phyloP scores from a whole-genome alignment of 768 basidiomycete genomes.

The Xanthoconium stramineum region DNA sequence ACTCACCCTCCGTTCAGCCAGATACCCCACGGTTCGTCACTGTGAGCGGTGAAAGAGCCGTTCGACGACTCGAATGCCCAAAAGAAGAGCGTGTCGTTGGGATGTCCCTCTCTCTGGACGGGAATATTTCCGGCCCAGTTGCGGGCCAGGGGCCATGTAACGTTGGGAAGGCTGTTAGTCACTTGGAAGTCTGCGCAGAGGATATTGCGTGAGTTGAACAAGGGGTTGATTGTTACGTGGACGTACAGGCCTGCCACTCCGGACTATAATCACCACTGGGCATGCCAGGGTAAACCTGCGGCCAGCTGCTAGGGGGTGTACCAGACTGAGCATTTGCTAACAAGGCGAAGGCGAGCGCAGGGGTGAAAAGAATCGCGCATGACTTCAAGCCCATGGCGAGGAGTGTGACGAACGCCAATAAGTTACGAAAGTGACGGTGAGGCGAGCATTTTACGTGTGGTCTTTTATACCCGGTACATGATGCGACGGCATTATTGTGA shows the following conservation, averaged over 20 bases:
- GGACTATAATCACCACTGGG: slow-evolving; percentile 47
- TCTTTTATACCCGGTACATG: slow-evolving; percentile 7
- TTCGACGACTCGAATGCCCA: slow-evolving; percentile 55
- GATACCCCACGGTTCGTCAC: slow-evolving; percentile 63
- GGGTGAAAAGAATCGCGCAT: slow-evolving; percentile 5
- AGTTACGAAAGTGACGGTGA: slow-evolving; percentile 3
- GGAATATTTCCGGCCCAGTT: slow-evolving; percentile 64
- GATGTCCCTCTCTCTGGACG: slow-evolving; percentile 56
- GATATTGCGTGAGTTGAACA: neutral
- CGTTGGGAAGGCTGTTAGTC: slow-evolving; percentile 52
- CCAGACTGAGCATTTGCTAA: slow-evolving; percentile 23
- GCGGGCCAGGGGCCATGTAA: slow-evolving; percentile 51
- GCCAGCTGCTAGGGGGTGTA: slow-evolving; percentile 33
- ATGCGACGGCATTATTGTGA: neutral
- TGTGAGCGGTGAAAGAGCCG: slow-evolving; percentile 50
- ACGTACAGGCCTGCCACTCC: slow-evolving; percentile 61
- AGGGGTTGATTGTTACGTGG: neutral
- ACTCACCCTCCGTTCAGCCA: slow-evolving; percentile 72
- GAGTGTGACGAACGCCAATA: neutral
- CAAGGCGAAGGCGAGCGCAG: neutral
- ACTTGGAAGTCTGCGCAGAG: slow-evolving; percentile 54
- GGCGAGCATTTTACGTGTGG: neutral
- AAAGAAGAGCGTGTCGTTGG: slow-evolving; percentile 67
- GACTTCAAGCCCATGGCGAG: slow-evolving; percentile 21
- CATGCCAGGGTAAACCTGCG: slow-evolving; percentile 42